Conservation (phyloP, 139 green algal species). For the Coelastrella sp. region DNA sequence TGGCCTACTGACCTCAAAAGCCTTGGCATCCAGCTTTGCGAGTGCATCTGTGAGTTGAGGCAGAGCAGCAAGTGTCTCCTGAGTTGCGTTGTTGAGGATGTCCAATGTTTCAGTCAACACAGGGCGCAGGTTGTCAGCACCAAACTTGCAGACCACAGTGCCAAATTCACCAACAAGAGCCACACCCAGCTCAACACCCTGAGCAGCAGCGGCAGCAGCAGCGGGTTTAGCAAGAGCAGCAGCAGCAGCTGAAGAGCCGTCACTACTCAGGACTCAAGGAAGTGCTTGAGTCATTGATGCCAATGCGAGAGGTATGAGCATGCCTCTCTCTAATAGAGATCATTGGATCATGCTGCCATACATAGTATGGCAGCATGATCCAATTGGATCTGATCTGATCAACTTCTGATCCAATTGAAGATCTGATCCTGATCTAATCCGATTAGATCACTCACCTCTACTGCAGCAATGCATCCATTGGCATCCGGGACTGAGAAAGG, state of each 20-base stretch:
- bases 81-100: background rate
- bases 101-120: background rate
- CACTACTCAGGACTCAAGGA: no score
- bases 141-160: slow-evolving; percentile 31
- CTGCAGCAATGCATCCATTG: background rate
- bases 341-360: no score
- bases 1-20: background rate
- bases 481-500: background rate
- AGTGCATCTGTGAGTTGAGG: background rate
- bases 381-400: background rate
- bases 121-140: background rate
- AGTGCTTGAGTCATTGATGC: no score
- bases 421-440: background rate
- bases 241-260: no score
- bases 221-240: no score
- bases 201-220: background rate
- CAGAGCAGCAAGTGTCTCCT: background rate
- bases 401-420: background rate
- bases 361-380: no score
- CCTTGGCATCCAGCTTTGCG: background rate
- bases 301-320: no score
- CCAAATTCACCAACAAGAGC: slow-evolving; percentile 13
- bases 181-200: slow-evolving; percentile 4
- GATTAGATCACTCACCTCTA: background rate
- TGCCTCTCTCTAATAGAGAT: no score